Base-by-base conservation (phyloP, 306 rosid genomes). In the Arachis hypogaea region DNA sequence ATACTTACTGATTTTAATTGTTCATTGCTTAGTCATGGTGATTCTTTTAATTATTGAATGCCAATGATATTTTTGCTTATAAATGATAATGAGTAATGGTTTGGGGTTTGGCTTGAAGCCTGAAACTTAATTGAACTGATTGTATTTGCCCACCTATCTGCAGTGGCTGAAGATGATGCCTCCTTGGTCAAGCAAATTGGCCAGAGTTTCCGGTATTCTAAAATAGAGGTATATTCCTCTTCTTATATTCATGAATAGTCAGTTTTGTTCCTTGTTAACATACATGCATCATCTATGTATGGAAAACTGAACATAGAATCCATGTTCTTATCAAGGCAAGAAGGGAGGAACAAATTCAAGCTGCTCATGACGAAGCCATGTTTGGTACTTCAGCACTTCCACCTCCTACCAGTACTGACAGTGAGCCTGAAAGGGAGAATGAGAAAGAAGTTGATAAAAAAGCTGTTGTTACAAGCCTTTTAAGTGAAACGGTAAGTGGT, bases 281-380 rank as follows among this genome's bases (percentile, higher is more conserved):
- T 51, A 64, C 43, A 68, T 44, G 54, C 60, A 55, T 64, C 14
- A 60, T 63, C 28, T 46, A 29, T 66, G 68, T 56, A 38, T 60
- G 72, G 69, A 60, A 66, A 40, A 52, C 49, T 65, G 42, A 60
- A 52, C 69, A 7, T 58, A 40, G 63, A 62, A 30, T 80, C 59
- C 52, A 22, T 55, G 14, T 63, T 71, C 9, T 69, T 49, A n/a
- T 75, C 51, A 49, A 92, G 99, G 87, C 94, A 46, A 89, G 77
- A 83, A 85, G 89, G 71, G 93, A 87, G 85, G 95, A 90, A 55
- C 89, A 82, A 68, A 83, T 87, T 75, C 89, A 83, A 86, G 89
- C 93, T 75, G 99, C 99, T 66, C 97, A 94, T 5, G 97, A 94
- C 22, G 88, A 85, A 74, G 99, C 99, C 61, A 94, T 94, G 93